Evolutionary conservation across 2,329 filamentous ascomycete genomes (phyloP).

Genomic region (Penicillium capsulatum): DNA sequence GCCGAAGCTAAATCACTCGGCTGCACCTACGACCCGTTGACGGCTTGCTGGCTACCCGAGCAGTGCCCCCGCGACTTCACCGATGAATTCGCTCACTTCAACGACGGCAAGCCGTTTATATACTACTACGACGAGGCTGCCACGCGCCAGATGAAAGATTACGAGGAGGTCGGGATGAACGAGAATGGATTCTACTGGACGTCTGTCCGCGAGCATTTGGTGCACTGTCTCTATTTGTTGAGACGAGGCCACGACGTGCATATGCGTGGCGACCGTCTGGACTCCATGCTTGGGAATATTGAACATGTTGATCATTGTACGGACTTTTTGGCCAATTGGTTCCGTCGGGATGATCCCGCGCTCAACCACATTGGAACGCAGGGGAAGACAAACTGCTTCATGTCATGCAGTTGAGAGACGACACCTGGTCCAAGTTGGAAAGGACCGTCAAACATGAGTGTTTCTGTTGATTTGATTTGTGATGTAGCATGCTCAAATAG

Average conservation of each 20-base stretch:
- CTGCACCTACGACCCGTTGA: conserved; percentile 14
- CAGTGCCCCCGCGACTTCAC: conserved; percentile 14
- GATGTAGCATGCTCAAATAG: too few relatives aligned
- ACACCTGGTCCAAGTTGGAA: too few relatives aligned
- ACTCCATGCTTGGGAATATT: conserved; percentile 13
- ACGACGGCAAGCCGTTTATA: conserved; percentile 13
- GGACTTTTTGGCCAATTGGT: conserved; percentile 13
- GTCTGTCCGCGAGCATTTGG: conserved; percentile 1
- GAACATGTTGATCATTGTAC: conserved; percentile 18
- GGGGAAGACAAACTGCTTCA: not conserved
- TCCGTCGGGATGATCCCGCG: conserved; percentile 8
- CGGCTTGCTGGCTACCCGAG: conserved; percentile 16
- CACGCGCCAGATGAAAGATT: conserved; percentile 11
- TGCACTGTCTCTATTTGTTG: conserved; percentile 13
- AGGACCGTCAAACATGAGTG: too few relatives aligned
- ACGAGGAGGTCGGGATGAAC: conserved; percentile 26
- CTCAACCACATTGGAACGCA: not conserved
- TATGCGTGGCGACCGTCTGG: conserved; percentile 14
- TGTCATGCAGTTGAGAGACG: not conserved
- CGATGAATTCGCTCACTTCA: conserved; percentile 11
- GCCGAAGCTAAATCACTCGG: conserved; percentile 10
- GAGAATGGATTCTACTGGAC: conserved; percentile 2
- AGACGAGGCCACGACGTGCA: conserved; percentile 15
- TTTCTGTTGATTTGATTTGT: too few relatives aligned
- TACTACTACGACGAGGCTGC: conserved; percentile 16